Conservation (phyloP, 441 rosid genomes). For the Euphorbia celastroides region DNA sequence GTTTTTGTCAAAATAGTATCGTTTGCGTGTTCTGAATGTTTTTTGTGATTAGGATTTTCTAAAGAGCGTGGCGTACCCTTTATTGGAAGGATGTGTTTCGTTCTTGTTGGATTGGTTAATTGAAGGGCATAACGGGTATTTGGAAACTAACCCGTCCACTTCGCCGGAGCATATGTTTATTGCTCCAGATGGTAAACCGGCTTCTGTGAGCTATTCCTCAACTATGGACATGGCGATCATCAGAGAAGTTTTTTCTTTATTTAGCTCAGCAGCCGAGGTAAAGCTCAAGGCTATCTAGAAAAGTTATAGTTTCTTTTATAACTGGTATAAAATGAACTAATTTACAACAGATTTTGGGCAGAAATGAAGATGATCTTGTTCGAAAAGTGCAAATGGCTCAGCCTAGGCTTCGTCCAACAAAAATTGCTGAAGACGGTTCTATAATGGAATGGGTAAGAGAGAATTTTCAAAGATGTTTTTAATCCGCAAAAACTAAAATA, state of each 20-base stretch:
- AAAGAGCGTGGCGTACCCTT: slow-evolving; percentile 59
- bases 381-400: slow-evolving; percentile 50
- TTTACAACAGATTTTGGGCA: slow-evolving; percentile 56
- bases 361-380: slow-evolving; percentile 40
- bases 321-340: slow-evolving; percentile 10
- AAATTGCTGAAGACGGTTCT: slow-evolving; percentile 69
- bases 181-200: slow-evolving; percentile 70
- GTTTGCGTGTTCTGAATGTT: slow-evolving; percentile 4
- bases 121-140: slow-evolving; percentile 66
- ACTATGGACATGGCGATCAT: slow-evolving; percentile 91
- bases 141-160: slow-evolving; percentile 91
- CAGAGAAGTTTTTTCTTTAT: slow-evolving; percentile 60
- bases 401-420: slow-evolving; percentile 60
- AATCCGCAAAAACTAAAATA: not conserved
- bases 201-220: slow-evolving; percentile 84
- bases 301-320: not conserved
- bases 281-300: slow-evolving; percentile 11
- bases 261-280: slow-evolving; percentile 79
- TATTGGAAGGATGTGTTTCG: slow-evolving; percentile 73
- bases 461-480: not conserved
- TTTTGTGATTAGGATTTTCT: slow-evolving; percentile 59
- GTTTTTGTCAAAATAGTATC: not conserved
- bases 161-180: slow-evolving; percentile 86
- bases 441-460: slow-evolving; percentile 84
- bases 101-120: slow-evolving; percentile 93